Evolutionary conservation across 345 rosid genomes (phyloP).

Genomic region (Fremontodendron californicum): DNA sequence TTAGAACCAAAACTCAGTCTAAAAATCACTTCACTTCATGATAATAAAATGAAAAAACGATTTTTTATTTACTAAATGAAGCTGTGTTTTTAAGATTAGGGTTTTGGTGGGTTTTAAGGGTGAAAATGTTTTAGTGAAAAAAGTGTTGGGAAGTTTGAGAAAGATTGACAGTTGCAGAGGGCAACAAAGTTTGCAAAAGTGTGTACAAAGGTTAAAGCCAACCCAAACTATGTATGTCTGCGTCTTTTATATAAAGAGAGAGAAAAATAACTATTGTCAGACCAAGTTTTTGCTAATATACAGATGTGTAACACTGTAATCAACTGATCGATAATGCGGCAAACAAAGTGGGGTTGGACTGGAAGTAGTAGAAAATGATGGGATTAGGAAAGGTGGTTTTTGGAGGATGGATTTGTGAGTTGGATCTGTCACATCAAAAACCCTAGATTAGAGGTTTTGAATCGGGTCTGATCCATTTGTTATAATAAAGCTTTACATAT

Average conservation of each 20-base stretch:
- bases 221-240: neutral
- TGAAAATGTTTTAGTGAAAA: neutral
- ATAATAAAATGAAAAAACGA: neutral
- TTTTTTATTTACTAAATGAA: neutral
- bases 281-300: neutral
- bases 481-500: no score
- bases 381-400: neutral
- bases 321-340: neutral
- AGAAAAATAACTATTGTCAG: neutral
- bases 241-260: neutral
- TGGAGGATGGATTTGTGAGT: neutral
- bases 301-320: neutral
- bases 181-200: slow-evolving; percentile 11
- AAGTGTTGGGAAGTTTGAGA: slow-evolving; percentile 3
- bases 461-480: neutral
- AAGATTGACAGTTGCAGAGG: slow-evolving; percentile 15
- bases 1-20: neutral
- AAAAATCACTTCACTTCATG: neutral
- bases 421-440: slow-evolving; percentile 3
- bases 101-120: neutral
- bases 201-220: neutral
- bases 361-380: neutral
- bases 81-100: neutral
- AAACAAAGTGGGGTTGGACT: neutral
- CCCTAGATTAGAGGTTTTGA: neutral